A percentile compares a stretch with the other conserved stretches of the same genome.
Evolutionary conservation across 345 rosid species (phyloP).

Genomic region (Salix brachista): DNA sequence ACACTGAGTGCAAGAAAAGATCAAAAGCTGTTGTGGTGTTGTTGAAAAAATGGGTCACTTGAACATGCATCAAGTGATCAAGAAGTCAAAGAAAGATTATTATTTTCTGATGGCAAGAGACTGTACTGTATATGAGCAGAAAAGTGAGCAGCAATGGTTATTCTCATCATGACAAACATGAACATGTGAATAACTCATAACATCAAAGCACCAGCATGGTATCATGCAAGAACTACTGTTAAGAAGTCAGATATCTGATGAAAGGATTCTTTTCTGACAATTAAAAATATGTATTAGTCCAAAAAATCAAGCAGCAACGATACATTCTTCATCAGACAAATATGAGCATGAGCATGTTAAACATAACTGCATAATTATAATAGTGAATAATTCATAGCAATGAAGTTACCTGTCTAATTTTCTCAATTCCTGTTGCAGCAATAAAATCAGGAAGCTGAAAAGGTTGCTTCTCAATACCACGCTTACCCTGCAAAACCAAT

Average conservation of each 20-base stretch:
- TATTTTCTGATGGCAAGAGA: not conserved
- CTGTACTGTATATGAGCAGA: not conserved
- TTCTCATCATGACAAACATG: not conserved
- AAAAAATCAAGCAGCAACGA: not conserved
- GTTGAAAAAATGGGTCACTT: not conserved
- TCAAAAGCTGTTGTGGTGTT: not conserved
- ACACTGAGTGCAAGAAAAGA: not conserved
- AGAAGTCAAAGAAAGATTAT: not conserved
- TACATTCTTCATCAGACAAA: not conserved
- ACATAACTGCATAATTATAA: not conserved
- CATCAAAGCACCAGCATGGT: slow-evolving; percentile 1
- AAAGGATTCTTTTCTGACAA: not conserved
- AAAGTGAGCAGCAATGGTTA: not conserved
- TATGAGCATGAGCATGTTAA: not conserved
- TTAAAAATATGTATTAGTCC: too few relatives aligned
- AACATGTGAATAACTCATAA: not conserved
- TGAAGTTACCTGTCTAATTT: slow-evolving; percentile 89
- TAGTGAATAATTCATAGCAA: not conserved
- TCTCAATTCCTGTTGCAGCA: slow-evolving; percentile 98
- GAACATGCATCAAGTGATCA: not conserved
- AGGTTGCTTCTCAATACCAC: slow-evolving; percentile 98
- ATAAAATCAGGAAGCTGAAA: slow-evolving; percentile 99
- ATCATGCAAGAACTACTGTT: not conserved
- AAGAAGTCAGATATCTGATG: not conserved
- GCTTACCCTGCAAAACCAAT: slow-evolving; percentile 78